Conservation (phyloP, 2,329 filamentous ascomycete species). For the Alternaria tenuissima region DNA sequence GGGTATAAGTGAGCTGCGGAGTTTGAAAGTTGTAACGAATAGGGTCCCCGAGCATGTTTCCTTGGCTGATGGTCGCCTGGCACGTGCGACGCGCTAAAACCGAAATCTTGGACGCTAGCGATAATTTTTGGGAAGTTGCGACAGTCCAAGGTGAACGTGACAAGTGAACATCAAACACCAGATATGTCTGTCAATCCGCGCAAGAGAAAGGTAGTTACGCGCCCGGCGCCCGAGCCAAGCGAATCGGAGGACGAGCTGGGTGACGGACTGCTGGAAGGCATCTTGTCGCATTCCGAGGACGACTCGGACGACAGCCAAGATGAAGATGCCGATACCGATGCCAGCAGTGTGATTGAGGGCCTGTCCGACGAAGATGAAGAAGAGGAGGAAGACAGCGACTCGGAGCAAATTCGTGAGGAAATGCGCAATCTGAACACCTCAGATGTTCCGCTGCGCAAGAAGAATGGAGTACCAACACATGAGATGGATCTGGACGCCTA, state of each 20-base stretch:
- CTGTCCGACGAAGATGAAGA: slow-evolving; percentile 44
- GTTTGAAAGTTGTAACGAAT: slow-evolving; percentile 7
- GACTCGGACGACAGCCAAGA: slow-evolving; percentile 42
- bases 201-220: slow-evolving; percentile 56
- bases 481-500: slow-evolving; percentile 23
- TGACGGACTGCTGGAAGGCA: slow-evolving; percentile 53
- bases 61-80: slow-evolving; percentile 17
- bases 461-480: slow-evolving; percentile 24
- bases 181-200: slow-evolving; percentile 58
- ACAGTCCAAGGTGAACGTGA: slow-evolving; percentile 8
- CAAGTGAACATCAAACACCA: slow-evolving; percentile 7
- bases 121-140: slow-evolving; percentile 29
- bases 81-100: slow-evolving; percentile 26
- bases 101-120: slow-evolving; percentile 37
- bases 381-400: slow-evolving; percentile 49
- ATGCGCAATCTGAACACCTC: slow-evolving; percentile 54
- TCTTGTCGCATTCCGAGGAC: slow-evolving; percentile 54
- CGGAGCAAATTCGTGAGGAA: slow-evolving; percentile 55
- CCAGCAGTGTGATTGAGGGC: slow-evolving; percentile 46
- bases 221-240: slow-evolving; percentile 42
- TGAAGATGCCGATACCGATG: slow-evolving; percentile 38
- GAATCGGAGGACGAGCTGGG: slow-evolving; percentile 48
- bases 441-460: slow-evolving; percentile 30
- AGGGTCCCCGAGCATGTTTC: slow-evolving; percentile 7
- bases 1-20: slow-evolving; percentile 1